Conservation (phyloP, 768 basidiomycete species). For the Tulasnella sp. region DNA sequence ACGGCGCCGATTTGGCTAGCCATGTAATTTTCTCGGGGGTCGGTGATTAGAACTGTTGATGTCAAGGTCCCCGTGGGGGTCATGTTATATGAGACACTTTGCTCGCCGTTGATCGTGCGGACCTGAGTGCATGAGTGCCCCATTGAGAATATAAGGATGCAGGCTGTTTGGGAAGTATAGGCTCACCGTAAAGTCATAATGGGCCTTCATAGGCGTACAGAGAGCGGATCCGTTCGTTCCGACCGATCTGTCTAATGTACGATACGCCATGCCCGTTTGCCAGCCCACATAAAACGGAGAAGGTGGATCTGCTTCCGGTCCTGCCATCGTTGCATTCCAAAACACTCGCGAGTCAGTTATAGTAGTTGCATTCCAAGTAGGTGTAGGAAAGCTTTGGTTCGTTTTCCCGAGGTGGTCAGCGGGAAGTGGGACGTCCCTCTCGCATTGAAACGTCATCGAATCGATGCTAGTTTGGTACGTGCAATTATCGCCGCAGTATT, state of each 20-base stretch:
- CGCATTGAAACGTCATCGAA: neutral
- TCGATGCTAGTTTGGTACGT: constrained; percentile 2
- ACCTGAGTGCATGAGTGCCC: too few relatives aligned
- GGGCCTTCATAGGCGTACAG: neutral
- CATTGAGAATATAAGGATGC: too few relatives aligned
- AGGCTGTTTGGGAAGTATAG: too few relatives aligned
- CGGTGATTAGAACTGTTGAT: too few relatives aligned
- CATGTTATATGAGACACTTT: neutral
- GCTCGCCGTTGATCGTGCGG: neutral
- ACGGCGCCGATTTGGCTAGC: neutral
- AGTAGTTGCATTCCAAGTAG: too few relatives aligned
- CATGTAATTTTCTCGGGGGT: neutral
- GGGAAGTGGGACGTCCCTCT: neutral
- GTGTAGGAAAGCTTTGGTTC: neutral
- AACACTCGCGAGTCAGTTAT: neutral
- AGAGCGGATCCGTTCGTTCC: neutral
- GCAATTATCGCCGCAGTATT: neutral
- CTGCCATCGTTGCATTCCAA: neutral
- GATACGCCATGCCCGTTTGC: neutral
- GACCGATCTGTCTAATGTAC: neutral
- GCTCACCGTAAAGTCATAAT: neutral
- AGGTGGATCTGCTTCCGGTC: neutral
- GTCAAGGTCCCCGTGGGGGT: neutral
- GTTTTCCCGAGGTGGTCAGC: neutral
- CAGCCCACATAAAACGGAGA: neutral